Conservation (phyloP, 805 yeast species). For the Candida caryicola region DNA sequence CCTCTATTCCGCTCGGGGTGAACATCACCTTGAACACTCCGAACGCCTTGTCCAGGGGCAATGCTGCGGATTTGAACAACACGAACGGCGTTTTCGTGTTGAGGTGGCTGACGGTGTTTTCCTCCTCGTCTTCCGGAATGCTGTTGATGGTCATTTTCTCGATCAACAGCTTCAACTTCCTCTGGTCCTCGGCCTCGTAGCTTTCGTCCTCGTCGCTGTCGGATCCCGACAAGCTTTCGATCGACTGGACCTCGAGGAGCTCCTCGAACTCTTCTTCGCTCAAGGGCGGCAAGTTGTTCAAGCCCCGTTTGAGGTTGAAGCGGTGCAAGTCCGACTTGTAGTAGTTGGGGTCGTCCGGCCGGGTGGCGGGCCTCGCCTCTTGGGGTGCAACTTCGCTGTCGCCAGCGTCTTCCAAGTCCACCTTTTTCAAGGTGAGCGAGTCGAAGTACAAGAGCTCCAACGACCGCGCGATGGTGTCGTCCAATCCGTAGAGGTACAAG, state of each 20-base stretch:
- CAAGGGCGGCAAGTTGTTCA: slow-evolving; percentile 44
- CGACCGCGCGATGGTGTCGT: slow-evolving; percentile 39
- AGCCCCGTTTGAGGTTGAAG: slow-evolving; percentile 54
- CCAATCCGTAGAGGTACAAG: slow-evolving; percentile 49
- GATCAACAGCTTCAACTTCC: slow-evolving; percentile 20
- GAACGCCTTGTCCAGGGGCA: slow-evolving; percentile 49
- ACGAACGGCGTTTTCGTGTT: slow-evolving; percentile 72
- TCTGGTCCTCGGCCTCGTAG: slow-evolving; percentile 18
- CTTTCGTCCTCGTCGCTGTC: slow-evolving; percentile 35
- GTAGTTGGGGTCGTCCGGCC: slow-evolving; percentile 18
- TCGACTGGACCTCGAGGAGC: slow-evolving; percentile 46
- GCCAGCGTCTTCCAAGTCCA: slow-evolving; percentile 1
- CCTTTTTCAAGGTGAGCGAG: slow-evolving; percentile 30
- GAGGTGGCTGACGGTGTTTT: slow-evolving; percentile 46
- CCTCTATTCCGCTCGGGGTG: slow-evolving; percentile 35
- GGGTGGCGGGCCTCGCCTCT: neutral
- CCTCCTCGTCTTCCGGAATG: slow-evolving; percentile 27
- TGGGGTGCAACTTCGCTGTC: neutral
- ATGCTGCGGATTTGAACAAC: slow-evolving; percentile 48
- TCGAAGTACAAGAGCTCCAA: slow-evolving; percentile 57
- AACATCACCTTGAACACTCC: slow-evolving; percentile 70
- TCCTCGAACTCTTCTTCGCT: slow-evolving; percentile 59
- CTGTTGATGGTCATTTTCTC: slow-evolving; percentile 17
- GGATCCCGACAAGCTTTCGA: slow-evolving; percentile 60
- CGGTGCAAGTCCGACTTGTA: slow-evolving; percentile 59